Conservation (phyloP, 2,329 filamentous ascomycete genomes). For the Claviceps sp. region DNA sequence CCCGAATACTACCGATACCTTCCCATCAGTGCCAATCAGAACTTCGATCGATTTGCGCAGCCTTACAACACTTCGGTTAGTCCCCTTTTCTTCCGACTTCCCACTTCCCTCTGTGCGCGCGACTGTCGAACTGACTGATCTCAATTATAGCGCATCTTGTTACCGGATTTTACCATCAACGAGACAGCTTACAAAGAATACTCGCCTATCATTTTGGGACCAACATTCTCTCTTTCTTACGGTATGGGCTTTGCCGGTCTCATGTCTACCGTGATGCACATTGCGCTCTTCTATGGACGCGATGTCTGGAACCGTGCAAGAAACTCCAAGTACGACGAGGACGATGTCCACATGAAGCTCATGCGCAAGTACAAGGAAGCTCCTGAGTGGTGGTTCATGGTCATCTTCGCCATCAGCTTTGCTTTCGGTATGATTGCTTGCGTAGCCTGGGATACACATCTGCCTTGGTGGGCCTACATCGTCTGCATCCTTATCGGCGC, state of each 20-base stretch:
- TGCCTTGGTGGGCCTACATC: slow-evolving; percentile 28
- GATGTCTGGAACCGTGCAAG: slow-evolving; percentile 26
- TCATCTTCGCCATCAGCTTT: slow-evolving; percentile 30
- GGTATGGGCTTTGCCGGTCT: slow-evolving; percentile 43
- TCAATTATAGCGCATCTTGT: slow-evolving; percentile 29
- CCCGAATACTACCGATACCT: slow-evolving; percentile 39
- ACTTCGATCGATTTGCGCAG: slow-evolving; percentile 39
- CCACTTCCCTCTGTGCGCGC: too few relatives aligned
- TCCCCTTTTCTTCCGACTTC: too few relatives aligned
- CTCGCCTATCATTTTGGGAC: slow-evolving; percentile 37
- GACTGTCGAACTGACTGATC: too few relatives aligned
- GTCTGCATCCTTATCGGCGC: slow-evolving; percentile 24
- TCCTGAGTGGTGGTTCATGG: slow-evolving; percentile 42
- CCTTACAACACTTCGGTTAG: slow-evolving; percentile 34
- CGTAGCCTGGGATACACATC: slow-evolving; percentile 22
- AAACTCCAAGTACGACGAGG: slow-evolving; percentile 10
- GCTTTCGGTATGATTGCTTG: slow-evolving; percentile 26
- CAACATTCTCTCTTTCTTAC: slow-evolving; percentile 39
- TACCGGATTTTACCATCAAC: slow-evolving; percentile 35
- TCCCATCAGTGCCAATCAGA: slow-evolving; percentile 36
- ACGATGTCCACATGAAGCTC: slow-evolving; percentile 36
- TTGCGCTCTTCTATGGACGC: slow-evolving; percentile 35
- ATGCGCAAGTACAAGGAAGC: slow-evolving; percentile 42
- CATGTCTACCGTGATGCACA: slow-evolving; percentile 36
- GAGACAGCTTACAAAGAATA: slow-evolving; percentile 41